These are phyloP conservation scores for Colletotrichum neosansevieriae DNA, from an alignment of 2,329 filamentous ascomycete genomes.

Conservation along the genomic window DNA sequence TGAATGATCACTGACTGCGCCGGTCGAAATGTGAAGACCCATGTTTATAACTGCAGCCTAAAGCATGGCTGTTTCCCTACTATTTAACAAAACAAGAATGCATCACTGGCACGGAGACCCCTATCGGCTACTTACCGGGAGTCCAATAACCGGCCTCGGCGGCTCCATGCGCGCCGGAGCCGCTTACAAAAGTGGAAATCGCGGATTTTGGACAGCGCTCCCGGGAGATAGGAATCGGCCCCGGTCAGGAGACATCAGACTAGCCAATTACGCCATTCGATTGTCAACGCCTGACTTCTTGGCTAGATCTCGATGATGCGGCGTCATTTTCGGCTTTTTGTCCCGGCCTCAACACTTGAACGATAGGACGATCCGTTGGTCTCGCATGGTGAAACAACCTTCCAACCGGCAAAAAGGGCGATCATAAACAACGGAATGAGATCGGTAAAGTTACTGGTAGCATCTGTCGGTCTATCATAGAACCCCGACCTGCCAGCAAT, in stretches of 20 bases:
- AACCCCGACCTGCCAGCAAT: no score
- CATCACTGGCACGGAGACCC: no score
- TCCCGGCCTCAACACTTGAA: background rate
- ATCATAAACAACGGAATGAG: background rate
- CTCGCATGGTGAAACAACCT: background rate
- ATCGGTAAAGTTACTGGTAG: background rate
- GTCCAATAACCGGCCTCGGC: no score
- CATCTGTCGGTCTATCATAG: background rate
- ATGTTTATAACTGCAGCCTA: no score
- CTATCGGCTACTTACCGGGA: no score
- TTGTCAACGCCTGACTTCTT: background rate
- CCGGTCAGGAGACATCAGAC: background rate
- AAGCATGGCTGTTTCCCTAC: no score
- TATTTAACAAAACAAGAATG: no score
- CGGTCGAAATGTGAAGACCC: no score
- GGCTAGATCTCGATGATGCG: no score
- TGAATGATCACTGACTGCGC: no score
- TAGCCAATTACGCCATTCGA: background rate
- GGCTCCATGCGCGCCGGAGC: background rate
- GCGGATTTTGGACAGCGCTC: constrained; percentile 2
- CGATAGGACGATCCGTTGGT: background rate
- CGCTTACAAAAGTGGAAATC: background rate
- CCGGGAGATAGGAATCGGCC: constrained; percentile 4
- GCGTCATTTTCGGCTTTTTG: no score
- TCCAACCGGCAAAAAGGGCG: background rate